These are phyloP conservation scores for Sextonia rubra DNA, from an alignment of 164 flowering plant genomes.

Conservation along the genomic window DNA sequence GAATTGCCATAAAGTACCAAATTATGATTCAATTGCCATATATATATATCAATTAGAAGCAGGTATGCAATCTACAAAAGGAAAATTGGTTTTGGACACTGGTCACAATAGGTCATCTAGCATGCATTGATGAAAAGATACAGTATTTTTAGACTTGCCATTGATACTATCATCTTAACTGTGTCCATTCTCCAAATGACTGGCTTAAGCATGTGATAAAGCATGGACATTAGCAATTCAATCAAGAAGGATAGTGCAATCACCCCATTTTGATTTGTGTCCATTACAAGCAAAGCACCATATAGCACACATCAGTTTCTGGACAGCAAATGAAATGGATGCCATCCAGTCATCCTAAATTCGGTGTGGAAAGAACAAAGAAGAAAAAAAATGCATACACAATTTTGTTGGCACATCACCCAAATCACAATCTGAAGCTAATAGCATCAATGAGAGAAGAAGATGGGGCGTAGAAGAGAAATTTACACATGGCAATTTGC, in stretches of 20 bases:
- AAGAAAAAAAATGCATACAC: background rate
- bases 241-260: background rate
- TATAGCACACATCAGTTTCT: background rate
- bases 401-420: background rate
- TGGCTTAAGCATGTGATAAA: background rate
- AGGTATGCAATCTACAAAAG: too few relatives aligned
- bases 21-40: too few relatives aligned
- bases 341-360: background rate
- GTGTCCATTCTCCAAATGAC: background rate
- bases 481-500: constrained; percentile 1
- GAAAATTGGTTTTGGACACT: too few relatives aligned
- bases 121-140: too few relatives aligned
- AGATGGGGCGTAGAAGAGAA: background rate
- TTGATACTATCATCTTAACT: too few relatives aligned
- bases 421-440: background rate
- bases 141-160: too few relatives aligned
- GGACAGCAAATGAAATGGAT: background rate
- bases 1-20: too few relatives aligned
- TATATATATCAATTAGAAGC: too few relatives aligned
- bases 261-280: too few relatives aligned
- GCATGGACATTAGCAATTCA: background rate
- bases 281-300: background rate
- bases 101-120: too few relatives aligned
- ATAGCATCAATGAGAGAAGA: background rate
- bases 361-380: background rate